Conservation (phyloP, 805 yeast species). For the Wickerhamiella domercqiae region DNA sequence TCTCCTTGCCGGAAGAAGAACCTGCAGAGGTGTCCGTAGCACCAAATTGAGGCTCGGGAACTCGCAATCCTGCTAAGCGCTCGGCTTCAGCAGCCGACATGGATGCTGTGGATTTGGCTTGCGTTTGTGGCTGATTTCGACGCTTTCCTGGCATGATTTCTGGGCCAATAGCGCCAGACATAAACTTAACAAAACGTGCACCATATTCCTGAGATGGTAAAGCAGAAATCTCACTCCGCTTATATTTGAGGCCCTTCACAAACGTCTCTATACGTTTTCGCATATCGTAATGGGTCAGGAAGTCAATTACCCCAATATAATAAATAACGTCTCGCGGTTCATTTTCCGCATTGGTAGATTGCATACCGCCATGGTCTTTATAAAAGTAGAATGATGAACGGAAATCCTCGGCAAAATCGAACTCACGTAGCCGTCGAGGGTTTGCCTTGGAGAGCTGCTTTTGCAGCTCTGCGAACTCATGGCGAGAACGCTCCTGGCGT, state of each 20-base stretch:
- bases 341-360: slow-evolving; percentile 50
- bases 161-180: slow-evolving; percentile 23
- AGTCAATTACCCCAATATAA: slow-evolving; percentile 87
- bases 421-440: slow-evolving; percentile 23
- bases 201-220: slow-evolving; percentile 87
- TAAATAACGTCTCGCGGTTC: slow-evolving; percentile 55
- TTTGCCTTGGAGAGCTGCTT: slow-evolving; percentile 21
- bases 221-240: slow-evolving; percentile 62
- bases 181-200: slow-evolving; percentile 62
- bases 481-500: slow-evolving; percentile 9
- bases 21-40: no score
- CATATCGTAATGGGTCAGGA: slow-evolving; percentile 48
- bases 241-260: slow-evolving; percentile 60
- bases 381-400: slow-evolving; percentile 40
- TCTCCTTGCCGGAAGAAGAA: no score
- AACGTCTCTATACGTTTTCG: slow-evolving; percentile 72
- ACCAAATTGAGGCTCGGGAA: no score
- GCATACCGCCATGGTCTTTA: slow-evolving; percentile 71
- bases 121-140: no score
- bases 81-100: no score
- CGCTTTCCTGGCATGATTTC: slow-evolving; percentile 10
- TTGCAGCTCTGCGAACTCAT: slow-evolving; percentile 23
- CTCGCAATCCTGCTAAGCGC: no score
- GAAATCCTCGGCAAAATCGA: slow-evolving; percentile 21
- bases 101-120: no score